Evolutionary conservation across 1,139 yeast genomes (phyloP), one percentile per base, ranked within the genome.

Genomic region (Yamadazyma aaseri): DNA sequence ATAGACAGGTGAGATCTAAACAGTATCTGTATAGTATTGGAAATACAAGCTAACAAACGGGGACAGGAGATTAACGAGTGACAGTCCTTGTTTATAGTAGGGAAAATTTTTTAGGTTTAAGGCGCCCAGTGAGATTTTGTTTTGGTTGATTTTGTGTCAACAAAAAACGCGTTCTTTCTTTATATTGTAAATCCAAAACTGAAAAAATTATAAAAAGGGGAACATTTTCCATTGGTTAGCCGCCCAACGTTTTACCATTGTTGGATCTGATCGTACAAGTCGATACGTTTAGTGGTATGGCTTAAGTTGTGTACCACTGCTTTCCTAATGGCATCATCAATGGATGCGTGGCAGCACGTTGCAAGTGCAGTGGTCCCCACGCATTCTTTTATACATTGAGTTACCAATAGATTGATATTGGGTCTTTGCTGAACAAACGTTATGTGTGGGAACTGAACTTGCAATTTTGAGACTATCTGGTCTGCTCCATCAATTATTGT

Each of bases 371-470:
- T 47, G 4, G 70, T 50, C 3, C 70, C 70, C 12, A 25, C 37
- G 17, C 56, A 34, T 27, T 53, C 44, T 27, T 47, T 32, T 20
- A 75, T 56, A 30, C 65, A 73, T 3, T 55, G 39, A 5, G 43
- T 43, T 3, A 76, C 60, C 11, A 74, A 38, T 1, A 43, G 47
- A 3, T 49, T 43, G 17, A 77, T 42, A 34, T 67, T 56, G 2
- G 81, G 81, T 39, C 76, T 63, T 9, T 59, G 63, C 21, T 61
- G 61, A 31, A 63, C 44, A 45, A 65, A 60, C 29, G 56, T 58
- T 29, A 64, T 46, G 35, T 49, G 55, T 6, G 54, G 32, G 18
- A 60, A 48, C 17, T 42, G 35, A 17, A 38, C 26, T 38, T 51
- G 58, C 33, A 58, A 47, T 20, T 43, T 34, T 18, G 44, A 50